Evolutionary conservation across 2,329 filamentous ascomycete species (phyloP), one percentile per base, ranked within the genome.

Genomic region (Colletotrichum graminicola): DNA sequence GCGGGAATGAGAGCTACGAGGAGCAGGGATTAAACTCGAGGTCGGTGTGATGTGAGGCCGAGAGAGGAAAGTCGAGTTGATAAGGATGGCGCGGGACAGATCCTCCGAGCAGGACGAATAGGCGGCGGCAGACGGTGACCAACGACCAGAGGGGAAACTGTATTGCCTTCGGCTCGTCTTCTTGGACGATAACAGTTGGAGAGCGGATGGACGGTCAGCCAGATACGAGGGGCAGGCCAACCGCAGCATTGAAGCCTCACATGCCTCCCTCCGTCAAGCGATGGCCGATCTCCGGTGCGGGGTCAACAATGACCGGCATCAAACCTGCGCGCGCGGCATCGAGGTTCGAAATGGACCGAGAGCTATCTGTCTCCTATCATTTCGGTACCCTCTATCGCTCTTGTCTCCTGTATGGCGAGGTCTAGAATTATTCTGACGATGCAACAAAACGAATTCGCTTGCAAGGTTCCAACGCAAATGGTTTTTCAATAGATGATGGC

Each of bases 231-330:
- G 29, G 29, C 45, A 21, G 5, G 67, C 49, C 63, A 57, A 67
- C 52, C 65, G 41, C 11, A 39, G 26, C 26, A 23, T 34, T 34
- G 26, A 61, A 52, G 64, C 21, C 29, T 62, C 45, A 12, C 45
- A 29, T n/a, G 18, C 26, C 51, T 18, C 41, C 21, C 36, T n/a
- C 61, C 63, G 39, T 69, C 21, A 43, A 18, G 26, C 49, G 62
- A 61, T 29, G 52, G 45, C 69, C 39, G 65, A 69, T 72, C 59
- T 68, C 54, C 54, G 52, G 47, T 64, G 69, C 69, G 59, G 65
- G 69, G 69, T 68, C 26, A 57, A 55, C 12, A 11, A 52, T n/a
- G 36, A 36, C 45, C 32, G 32, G 45, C 18, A 59, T 41, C 39
- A 45, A 60, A 45, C 60, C 60, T 12, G 45, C n/a, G 18, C 18